phyloP scores from a whole-genome alignment of 2,329 filamentous ascomycete species.

The Colletotrichum lindemuthianum region DNA sequence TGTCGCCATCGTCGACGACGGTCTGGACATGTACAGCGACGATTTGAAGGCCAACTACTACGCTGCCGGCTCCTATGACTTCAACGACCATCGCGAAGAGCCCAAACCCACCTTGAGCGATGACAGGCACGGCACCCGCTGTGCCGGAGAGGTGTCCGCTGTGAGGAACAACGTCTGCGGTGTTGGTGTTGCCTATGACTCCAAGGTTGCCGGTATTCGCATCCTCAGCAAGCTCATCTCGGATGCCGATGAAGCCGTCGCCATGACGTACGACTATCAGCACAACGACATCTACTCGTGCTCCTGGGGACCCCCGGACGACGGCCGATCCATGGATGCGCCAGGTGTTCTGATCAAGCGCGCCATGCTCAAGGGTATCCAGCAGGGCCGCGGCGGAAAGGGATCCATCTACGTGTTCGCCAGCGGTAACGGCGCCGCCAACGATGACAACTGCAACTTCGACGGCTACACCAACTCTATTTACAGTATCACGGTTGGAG shows the following conservation, averaged over 20 bases:
- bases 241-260: conserved; percentile 90
- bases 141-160: conserved; percentile 92
- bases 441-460: conserved; percentile 98
- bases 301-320: conserved; percentile 97
- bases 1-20: conserved; percentile 95
- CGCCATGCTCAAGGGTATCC: conserved; percentile 92
- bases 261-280: conserved; percentile 92
- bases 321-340: conserved; percentile 92
- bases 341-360: conserved; percentile 88
- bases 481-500: conserved; percentile 96
- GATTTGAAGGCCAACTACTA: conserved; percentile 96
- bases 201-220: conserved; percentile 88
- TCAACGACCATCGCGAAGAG: conserved; percentile 84
- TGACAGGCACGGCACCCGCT: conserved; percentile 91
- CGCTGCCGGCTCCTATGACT: conserved; percentile 91
- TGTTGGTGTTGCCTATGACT: conserved; percentile 93
- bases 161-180: conserved; percentile 94
- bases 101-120: conserved; percentile 86
- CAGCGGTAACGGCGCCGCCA: conserved; percentile 88
- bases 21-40: conserved; percentile 93
- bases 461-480: conserved; percentile 99
- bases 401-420: conserved; percentile 98
- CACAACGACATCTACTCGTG: conserved; percentile 98
- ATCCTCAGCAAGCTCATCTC: conserved; percentile 92
- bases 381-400: conserved; percentile 83